These are phyloP conservation scores for Plantago major DNA, from an alignment of 257 asterid genomes.

Conservation along the genomic window DNA sequence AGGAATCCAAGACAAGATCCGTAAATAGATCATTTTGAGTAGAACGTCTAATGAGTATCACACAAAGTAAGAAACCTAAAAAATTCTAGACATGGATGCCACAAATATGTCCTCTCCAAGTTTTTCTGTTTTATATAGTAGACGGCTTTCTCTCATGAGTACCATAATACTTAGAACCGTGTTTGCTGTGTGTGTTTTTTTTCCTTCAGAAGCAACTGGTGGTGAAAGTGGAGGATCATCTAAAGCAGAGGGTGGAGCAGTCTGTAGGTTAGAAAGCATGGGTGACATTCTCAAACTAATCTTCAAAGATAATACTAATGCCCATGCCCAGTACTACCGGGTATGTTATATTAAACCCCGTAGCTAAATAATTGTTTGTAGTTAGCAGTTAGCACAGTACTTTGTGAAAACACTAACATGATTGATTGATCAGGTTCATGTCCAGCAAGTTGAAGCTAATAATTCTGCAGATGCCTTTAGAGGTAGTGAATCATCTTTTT, in stretches of 20 bases:
- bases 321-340: constrained; percentile 84
- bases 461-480: constrained; percentile 46
- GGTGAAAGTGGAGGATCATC: constrained; percentile 52
- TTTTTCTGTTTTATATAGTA: constrained; percentile 2
- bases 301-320: constrained; percentile 53
- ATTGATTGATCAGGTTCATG: constrained; percentile 51
- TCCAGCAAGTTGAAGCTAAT: constrained; percentile 72
- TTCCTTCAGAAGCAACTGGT: constrained; percentile 47
- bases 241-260: constrained; percentile 54
- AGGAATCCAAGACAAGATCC: not conserved
- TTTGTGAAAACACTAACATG: no score
- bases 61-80: not conserved
- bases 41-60: constrained; percentile 11
- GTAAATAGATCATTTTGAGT: constrained; percentile 3
- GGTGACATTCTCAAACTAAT: constrained; percentile 70
- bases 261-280: constrained; percentile 76
- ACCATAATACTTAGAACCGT: not conserved
- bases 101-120: not conserved
- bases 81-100: constrained; percentile 16
- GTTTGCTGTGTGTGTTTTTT: constrained; percentile 11
- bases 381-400: not conserved
- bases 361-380: constrained; percentile 1
- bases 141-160: constrained; percentile 11
- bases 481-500: constrained; percentile 41
- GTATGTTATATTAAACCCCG: constrained; percentile 44